Conservation (phyloP, 73 alveolate genomes). For the Stentor roeselii region DNA sequence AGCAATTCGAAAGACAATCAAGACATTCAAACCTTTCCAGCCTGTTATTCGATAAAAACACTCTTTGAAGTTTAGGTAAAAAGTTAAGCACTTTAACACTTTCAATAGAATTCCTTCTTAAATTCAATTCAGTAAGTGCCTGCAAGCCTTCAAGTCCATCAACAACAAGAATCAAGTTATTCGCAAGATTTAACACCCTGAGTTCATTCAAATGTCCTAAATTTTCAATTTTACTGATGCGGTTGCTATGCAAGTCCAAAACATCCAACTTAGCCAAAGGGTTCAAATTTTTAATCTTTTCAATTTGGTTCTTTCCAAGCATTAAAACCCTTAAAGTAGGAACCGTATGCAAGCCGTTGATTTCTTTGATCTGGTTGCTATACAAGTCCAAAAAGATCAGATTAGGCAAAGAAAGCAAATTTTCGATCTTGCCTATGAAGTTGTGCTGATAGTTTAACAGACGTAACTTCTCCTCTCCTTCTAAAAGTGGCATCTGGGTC, state of each 20-base stretch:
- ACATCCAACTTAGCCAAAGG: conserved; percentile 80
- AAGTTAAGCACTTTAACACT: conserved; percentile 56
- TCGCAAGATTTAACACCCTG: conserved; percentile 83
- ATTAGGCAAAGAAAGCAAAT: conserved; percentile 79
- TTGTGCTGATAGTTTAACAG: conserved; percentile 75
- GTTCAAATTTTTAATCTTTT: conserved; percentile 72
- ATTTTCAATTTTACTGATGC: conserved; percentile 80
- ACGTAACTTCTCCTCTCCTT: conserved; percentile 89
- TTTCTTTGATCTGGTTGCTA: conserved; percentile 75
- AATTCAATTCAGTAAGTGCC: conserved; percentile 73
- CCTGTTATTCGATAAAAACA: conserved; percentile 79
- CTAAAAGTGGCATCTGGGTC: conserved; percentile 85
- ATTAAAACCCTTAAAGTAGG: conserved; percentile 76
- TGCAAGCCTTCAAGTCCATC: conserved; percentile 68
- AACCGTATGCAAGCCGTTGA: conserved; percentile 75
- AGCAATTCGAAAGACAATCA: conserved; percentile 55
- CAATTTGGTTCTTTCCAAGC: conserved; percentile 81
- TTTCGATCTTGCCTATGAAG: conserved; percentile 77
- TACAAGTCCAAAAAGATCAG: conserved; percentile 79
- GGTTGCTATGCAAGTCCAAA: conserved; percentile 84
- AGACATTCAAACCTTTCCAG: conserved; percentile 73
- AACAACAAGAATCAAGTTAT: conserved; percentile 68
- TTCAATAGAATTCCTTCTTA: conserved; percentile 76
- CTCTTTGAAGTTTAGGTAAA: conserved; percentile 75
- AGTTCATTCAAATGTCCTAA: conserved; percentile 62